Evolutionary conservation across 2,329 filamentous ascomycete species (phyloP).

Genomic region (Aspergillus sojae): DNA sequence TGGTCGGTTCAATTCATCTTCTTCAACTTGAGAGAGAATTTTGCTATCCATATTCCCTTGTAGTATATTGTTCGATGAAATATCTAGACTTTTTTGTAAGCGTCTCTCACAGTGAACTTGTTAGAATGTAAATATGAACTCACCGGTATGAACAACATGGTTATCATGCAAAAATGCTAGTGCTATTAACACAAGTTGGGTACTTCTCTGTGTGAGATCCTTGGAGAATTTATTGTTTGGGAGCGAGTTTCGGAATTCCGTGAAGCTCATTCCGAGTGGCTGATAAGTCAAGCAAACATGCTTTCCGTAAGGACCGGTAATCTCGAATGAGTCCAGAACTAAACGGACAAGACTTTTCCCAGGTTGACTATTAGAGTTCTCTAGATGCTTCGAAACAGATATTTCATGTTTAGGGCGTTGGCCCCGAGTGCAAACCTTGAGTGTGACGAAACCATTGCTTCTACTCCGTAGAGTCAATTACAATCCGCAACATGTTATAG

Average conservation of each 20-base stretch:
- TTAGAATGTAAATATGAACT: not conserved
- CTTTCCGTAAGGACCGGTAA: slow-evolving; percentile 24
- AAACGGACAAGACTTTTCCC: slow-evolving; percentile 26
- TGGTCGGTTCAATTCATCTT: slow-evolving; percentile 30
- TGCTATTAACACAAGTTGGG: slow-evolving; percentile 22
- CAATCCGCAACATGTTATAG: not conserved
- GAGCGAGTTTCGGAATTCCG: slow-evolving; percentile 18
- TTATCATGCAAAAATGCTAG: slow-evolving; percentile 30
- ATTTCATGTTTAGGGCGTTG: slow-evolving; percentile 18
- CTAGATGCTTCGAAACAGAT: slow-evolving; percentile 25
- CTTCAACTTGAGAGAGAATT: slow-evolving; percentile 31
- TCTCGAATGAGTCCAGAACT: slow-evolving; percentile 32
- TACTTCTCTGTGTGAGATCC: slow-evolving; percentile 22
- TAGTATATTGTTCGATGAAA: slow-evolving; percentile 37
- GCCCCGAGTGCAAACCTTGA: slow-evolving; percentile 18
- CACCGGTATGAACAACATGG: slow-evolving; percentile 29
- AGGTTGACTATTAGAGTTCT: slow-evolving; percentile 13
- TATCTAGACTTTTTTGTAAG: slow-evolving; percentile 23
- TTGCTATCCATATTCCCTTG: slow-evolving; percentile 28
- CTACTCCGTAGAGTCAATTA: not conserved
- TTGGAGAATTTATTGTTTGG: slow-evolving; percentile 14
- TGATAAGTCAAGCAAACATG: slow-evolving; percentile 30
- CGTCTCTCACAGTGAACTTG: not conserved
- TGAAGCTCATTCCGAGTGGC: slow-evolving; percentile 26
- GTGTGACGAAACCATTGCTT: slow-evolving; percentile 7